Conservation (phyloP, 176 grass and related monocot genomes). For the Pontederia crassipes region DNA sequence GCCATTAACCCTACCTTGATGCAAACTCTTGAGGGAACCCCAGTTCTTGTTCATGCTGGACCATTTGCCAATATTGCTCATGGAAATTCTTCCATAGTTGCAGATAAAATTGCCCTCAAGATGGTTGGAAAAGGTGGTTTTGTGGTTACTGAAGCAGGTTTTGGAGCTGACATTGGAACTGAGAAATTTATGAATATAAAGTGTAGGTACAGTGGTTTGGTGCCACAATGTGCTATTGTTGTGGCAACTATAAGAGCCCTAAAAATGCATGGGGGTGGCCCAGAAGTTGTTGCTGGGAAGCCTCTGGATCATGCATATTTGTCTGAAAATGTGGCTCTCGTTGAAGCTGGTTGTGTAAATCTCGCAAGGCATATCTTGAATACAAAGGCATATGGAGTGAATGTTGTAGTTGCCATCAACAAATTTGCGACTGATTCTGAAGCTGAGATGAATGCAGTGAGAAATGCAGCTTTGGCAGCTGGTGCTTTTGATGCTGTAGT, state of each 20-base stretch:
- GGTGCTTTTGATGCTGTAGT: constrained; percentile 85
- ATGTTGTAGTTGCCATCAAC: constrained; percentile 86
- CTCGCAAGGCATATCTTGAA: constrained; percentile 75
- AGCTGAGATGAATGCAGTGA: constrained; percentile 63
- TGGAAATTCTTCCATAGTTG: constrained; percentile 95
- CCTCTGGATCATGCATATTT: constrained; percentile 81
- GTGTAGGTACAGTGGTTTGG: constrained; percentile 86
- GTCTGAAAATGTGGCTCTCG: constrained; percentile 72
- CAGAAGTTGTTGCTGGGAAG: constrained; percentile 86
- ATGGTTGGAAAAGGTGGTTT: constrained; percentile 84
- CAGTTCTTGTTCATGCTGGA: constrained; percentile 91
- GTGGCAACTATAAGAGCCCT: constrained; percentile 92
- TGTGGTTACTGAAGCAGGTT: constrained; percentile 97
- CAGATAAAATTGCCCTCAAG: constrained; percentile 97
- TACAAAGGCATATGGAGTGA: constrained; percentile 69
- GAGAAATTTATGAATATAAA: constrained; percentile 99
- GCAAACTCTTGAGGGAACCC: constrained; percentile 96
- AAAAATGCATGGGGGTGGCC: constrained; percentile 96
- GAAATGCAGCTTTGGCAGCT: constrained; percentile 54
- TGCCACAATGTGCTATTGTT: constrained; percentile 90
- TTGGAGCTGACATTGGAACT: constrained; percentile 95
- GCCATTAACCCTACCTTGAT: constrained; percentile 94
- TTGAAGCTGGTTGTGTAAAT: constrained; percentile 91
- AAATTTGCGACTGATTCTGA: constrained; percentile 92
- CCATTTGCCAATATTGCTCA: constrained; percentile 99